Evolutionary conservation across 2,329 filamentous ascomycete species (phyloP), one percentile per base, ranked within the genome.

Genomic region (Penicillium concentricum): DNA sequence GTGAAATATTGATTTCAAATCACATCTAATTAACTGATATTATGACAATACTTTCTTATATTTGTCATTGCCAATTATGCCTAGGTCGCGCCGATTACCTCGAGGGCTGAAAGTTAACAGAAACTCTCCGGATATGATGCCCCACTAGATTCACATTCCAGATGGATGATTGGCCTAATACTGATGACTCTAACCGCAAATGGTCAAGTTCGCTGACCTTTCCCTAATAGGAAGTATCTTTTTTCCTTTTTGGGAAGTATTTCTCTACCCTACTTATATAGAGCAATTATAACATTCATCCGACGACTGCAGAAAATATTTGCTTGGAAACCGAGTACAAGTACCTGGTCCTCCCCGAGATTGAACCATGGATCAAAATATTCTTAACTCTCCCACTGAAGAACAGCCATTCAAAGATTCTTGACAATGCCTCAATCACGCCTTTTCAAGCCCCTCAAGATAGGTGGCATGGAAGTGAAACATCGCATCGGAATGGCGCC

Each of bases 401-500:
- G 42, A 32, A 45, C n/a, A 20, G 12, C n/a, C 8, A 20, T 15
- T 18, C 28, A 20, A 6, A 30, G 1, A 30, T 20, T 20, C n/a
- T 32, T 16, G n/a, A 45, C 26, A 32, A 45, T 45, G 43, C 7
- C n/a, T 15, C 43, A 45, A 32, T 32, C 43, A 32, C 43, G 43
- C 1, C 43, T 45, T 20, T 45, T 45, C 13, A 20, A 32, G 26
- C 12, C 43, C 43, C 26, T 45, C 13, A 45, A 32, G 7, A 45
- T 45, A 13, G 43, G 43, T 6, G 12, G 18, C n/a, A 32, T 45
- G 6, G 43, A 32, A 32, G 60, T 35, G n/a, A 71, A 76, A 44
- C 78, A 82, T 60, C 76, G 81, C 46, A 66, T 83, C 16, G 72
- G 78, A 42, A 62, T 78, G 57, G 76, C 79, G 0, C 77, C 82